Conservation (phyloP, 768 basidiomycete species). For the Suillus tomentosus region DNA sequence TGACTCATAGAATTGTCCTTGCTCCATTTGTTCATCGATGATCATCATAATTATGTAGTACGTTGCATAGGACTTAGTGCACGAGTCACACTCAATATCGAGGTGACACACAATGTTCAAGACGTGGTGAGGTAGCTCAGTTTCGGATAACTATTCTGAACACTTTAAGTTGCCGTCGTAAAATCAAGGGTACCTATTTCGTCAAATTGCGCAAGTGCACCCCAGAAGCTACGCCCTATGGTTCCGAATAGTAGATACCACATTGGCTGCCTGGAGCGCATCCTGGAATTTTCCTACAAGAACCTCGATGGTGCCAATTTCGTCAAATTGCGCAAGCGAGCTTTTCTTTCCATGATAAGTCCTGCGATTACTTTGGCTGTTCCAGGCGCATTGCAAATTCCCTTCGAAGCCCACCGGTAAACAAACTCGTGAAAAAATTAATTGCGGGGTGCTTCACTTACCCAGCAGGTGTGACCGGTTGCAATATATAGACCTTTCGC, state of each 20-base stretch:
- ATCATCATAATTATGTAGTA: neutral
- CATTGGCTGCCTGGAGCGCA: neutral
- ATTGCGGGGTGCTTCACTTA: slow-evolving; percentile 35
- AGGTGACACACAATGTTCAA: too few relatives aligned
- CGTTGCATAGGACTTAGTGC: neutral
- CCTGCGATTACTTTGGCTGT: slow-evolving; percentile 76
- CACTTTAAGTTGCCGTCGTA: neutral
- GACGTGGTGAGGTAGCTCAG: too few relatives aligned
- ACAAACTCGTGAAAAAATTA: slow-evolving; percentile 1
- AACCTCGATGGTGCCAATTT: slow-evolving; percentile 45
- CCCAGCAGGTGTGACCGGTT: slow-evolving; percentile 82
- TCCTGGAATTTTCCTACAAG: slow-evolving; percentile 23
- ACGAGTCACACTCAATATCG: too few relatives aligned
- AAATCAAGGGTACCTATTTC: slow-evolving; percentile 43
- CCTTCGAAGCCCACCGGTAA: slow-evolving; percentile 40
- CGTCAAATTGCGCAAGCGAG: slow-evolving; percentile 55
- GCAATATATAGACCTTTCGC: slow-evolving; percentile 70
- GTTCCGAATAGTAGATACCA: neutral
- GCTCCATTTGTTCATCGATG: neutral
- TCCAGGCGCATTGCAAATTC: slow-evolving; percentile 82
- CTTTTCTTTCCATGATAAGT: slow-evolving; percentile 67
- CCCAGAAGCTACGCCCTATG: neutral
- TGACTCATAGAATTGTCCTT: neutral
- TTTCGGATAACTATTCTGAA: neutral
- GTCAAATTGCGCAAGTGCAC: slow-evolving; percentile 51